Percentiles rank a stretch among this genome's conserved stretches.
Evolutionary conservation across 1,284 basidiomycete genomes (phyloP).

Genomic region (Waitea zeae): DNA sequence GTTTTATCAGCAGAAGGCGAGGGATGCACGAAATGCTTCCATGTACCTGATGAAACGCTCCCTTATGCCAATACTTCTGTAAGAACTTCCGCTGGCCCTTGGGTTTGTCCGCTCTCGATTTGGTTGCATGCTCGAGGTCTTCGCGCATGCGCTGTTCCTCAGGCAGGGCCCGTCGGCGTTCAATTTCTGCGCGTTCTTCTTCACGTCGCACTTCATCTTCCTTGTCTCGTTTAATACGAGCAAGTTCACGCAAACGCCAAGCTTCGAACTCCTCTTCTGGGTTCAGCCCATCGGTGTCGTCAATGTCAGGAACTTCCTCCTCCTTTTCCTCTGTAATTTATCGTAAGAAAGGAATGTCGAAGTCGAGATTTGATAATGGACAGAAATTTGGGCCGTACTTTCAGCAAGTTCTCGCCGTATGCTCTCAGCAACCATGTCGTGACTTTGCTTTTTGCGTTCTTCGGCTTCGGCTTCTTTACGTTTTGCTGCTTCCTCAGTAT

Average conservation of each 20-base stretch:
- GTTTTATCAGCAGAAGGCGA: background rate
- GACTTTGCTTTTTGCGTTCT: slow-evolving; percentile 62
- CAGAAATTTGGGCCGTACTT: slow-evolving; percentile 28
- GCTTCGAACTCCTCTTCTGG: slow-evolving; percentile 87
- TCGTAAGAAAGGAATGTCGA: too few relatives aligned
- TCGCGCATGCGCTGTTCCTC: slow-evolving; percentile 84
- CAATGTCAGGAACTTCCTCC: slow-evolving; percentile 70
- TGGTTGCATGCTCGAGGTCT: slow-evolving; percentile 74
- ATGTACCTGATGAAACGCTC: slow-evolving; percentile 87
- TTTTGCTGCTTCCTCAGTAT: slow-evolving; percentile 49
- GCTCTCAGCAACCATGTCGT: slow-evolving; percentile 76
- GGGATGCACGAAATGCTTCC: background rate
- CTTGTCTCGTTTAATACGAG: slow-evolving; percentile 81
- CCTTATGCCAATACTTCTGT: slow-evolving; percentile 99
- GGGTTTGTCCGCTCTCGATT: slow-evolving; percentile 66
- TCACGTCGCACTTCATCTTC: slow-evolving; percentile 67
- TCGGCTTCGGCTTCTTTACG: slow-evolving; percentile 52
- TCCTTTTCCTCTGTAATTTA: slow-evolving; percentile 71
- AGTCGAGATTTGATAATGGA: slow-evolving; percentile 2
- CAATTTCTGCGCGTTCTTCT: slow-evolving; percentile 78
- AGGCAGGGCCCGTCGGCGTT: slow-evolving; percentile 77
- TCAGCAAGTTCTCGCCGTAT: slow-evolving; percentile 72
- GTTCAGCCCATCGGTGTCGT: slow-evolving; percentile 91
- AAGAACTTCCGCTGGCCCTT: slow-evolving; percentile 85
- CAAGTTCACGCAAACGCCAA: slow-evolving; percentile 88